These are phyloP conservation scores for Malus domestica DNA, from an alignment of 306 rosid genomes.

Conservation along the genomic window ASM211411v1 NC_041798.1:31688501-31689000, in stretches of 20 bases:
- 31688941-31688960: too few species aligned
- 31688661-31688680: too few species aligned
- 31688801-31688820: too few species aligned
- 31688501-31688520: background rate
- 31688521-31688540: background rate
- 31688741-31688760: background rate
- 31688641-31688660: background rate
- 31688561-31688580: background rate
- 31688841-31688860: background rate
- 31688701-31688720: too few species aligned
- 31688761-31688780: too few species aligned
- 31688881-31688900: background rate
- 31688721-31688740: background rate
- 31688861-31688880: background rate
- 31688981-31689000: too few species aligned
- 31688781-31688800: background rate
- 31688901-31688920: background rate
- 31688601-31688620: background rate
- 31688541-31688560: background rate
- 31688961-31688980: too few species aligned
- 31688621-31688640: background rate
- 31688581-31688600: constrained; percentile 23
- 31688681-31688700: background rate
- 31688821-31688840: background rate
- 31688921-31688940: too few species aligned